Conservation (phyloP, 441 rosid genomes). For the Pelargonium cotyledonis region DNA sequence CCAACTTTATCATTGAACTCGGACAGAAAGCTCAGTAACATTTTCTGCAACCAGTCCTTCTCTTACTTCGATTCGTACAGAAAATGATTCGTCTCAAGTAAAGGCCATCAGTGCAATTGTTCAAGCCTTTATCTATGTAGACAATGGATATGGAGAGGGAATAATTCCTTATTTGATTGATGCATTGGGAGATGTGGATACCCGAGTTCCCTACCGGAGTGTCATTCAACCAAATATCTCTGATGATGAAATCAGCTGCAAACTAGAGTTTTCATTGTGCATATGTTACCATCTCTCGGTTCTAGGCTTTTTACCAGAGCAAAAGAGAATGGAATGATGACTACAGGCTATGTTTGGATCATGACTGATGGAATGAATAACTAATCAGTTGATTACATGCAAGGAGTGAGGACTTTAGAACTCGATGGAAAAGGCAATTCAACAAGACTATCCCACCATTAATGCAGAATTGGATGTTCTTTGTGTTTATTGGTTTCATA, state of each 20-base stretch:
- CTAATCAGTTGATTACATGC: slow-evolving; percentile 32
- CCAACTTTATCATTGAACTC: slow-evolving; percentile 39
- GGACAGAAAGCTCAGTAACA: slow-evolving; percentile 43
- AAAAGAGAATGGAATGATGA: slow-evolving; percentile 49
- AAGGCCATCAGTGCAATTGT: slow-evolving; percentile 39
- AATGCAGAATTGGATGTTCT: slow-evolving; percentile 25
- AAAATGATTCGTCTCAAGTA: slow-evolving; percentile 38
- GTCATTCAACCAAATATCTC: slow-evolving; percentile 33
- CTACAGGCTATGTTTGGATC: slow-evolving; percentile 54
- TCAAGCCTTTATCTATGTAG: slow-evolving; percentile 36
- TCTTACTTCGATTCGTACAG: slow-evolving; percentile 28
- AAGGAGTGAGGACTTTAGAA: slow-evolving; percentile 38
- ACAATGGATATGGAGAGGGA: slow-evolving; percentile 41
- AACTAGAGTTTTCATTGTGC: slow-evolving; percentile 56
- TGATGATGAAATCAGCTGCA: slow-evolving; percentile 38
- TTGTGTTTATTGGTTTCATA: slow-evolving; percentile 38
- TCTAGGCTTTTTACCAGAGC: slow-evolving; percentile 39
- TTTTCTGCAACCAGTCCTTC: slow-evolving; percentile 55
- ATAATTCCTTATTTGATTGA: slow-evolving; percentile 39
- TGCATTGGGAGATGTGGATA: slow-evolving; percentile 36
- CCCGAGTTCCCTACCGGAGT: slow-evolving; percentile 35
- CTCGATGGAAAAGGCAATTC: slow-evolving; percentile 33
- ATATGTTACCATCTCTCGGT: slow-evolving; percentile 38
- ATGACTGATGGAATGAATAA: slow-evolving; percentile 42
- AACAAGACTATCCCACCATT: slow-evolving; percentile 19